Percentiles rank a stretch among this genome's conserved stretches.
phyloP scores from a whole-genome alignment of 2,329 filamentous ascomycete species.

The Parascedosporium putredinis region DNA sequence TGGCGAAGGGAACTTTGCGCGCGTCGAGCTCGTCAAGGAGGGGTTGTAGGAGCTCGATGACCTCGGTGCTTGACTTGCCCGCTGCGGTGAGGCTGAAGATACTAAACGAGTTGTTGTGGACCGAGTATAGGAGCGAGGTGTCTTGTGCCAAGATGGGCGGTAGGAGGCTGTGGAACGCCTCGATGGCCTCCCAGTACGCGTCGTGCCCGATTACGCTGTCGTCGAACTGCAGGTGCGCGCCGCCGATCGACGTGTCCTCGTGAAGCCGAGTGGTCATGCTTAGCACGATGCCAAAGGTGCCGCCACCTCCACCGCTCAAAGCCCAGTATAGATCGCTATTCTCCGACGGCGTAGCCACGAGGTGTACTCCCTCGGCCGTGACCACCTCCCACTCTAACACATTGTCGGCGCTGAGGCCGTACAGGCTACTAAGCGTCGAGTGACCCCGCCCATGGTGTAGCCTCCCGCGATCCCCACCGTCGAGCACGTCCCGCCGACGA shows the following conservation, averaged over 20 bases:
- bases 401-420: conserved; percentile 51
- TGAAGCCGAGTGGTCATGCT: conserved; percentile 44
- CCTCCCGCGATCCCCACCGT: conserved; percentile 50
- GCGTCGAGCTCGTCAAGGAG: conserved; percentile 29
- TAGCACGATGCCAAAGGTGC: conserved; percentile 46
- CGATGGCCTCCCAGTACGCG: conserved; percentile 37
- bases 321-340: conserved; percentile 56
- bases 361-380: conserved; percentile 33
- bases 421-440: conserved; percentile 36
- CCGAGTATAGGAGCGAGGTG: conserved; percentile 36
- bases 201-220: conserved; percentile 20
- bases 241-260: conserved; percentile 29
- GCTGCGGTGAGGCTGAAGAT: conserved; percentile 37
- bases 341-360: conserved; percentile 33
- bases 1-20: conserved; percentile 23
- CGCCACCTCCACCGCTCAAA: conserved; percentile 46
- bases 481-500: conserved; percentile 39
- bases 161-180: conserved; percentile 29
- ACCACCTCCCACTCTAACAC: conserved; percentile 45
- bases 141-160: conserved; percentile 38
- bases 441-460: conserved; percentile 53
- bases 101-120: conserved; percentile 34
- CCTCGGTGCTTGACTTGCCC: conserved; percentile 29
- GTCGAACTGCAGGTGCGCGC: conserved; percentile 32
- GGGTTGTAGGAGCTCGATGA: conserved; percentile 32